phyloP scores from a whole-genome alignment of 208 protist genomes.

The Leishmania aethiopica region DNA sequence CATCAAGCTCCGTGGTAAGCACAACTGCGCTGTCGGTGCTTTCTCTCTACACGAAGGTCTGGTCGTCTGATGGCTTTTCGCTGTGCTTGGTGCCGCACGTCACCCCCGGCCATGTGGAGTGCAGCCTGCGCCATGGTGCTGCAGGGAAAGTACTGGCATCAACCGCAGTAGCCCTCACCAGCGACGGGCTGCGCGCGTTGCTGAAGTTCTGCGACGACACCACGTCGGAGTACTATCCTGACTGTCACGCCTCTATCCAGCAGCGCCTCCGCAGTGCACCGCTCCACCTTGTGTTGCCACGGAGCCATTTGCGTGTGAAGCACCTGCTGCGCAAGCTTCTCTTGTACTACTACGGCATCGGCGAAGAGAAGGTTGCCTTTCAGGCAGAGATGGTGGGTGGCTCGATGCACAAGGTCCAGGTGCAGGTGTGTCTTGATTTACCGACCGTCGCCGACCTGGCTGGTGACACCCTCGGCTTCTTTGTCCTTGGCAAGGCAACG shows the following conservation, averaged over 20 bases:
- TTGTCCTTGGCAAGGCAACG: slow-evolving; percentile 32
- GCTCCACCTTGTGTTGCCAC: slow-evolving; percentile 58
- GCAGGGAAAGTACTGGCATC: slow-evolving; percentile 1
- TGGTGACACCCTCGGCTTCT: background rate
- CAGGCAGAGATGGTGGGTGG: background rate
- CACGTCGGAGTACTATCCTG: slow-evolving; percentile 11
- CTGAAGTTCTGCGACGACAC: slow-evolving; percentile 18
- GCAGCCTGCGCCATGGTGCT: slow-evolving; percentile 1
- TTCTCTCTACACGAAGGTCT: slow-evolving; percentile 19
- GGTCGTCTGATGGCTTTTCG: slow-evolving; percentile 18
- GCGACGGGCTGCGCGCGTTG: slow-evolving; percentile 18
- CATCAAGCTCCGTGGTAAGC: background rate
- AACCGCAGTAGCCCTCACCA: slow-evolving; percentile 7
- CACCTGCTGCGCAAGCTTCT: slow-evolving; percentile 54
- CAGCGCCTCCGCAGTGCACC: slow-evolving; percentile 29
- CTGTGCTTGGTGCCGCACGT: background rate
- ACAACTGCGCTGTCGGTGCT: slow-evolving; percentile 8
- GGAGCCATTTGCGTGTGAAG: slow-evolving; percentile 44
- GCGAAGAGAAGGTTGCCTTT: slow-evolving; percentile 40
- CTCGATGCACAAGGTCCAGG: slow-evolving; percentile 15
- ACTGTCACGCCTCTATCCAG: slow-evolving; percentile 5
- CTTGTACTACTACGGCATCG: slow-evolving; percentile 59
- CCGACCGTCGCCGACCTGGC: background rate
- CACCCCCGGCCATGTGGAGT: slow-evolving; percentile 3
- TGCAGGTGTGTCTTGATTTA: slow-evolving; percentile 17